Base-by-base conservation (phyloP, 106 monocot genomes). In the Cymbidium sinense region DNA sequence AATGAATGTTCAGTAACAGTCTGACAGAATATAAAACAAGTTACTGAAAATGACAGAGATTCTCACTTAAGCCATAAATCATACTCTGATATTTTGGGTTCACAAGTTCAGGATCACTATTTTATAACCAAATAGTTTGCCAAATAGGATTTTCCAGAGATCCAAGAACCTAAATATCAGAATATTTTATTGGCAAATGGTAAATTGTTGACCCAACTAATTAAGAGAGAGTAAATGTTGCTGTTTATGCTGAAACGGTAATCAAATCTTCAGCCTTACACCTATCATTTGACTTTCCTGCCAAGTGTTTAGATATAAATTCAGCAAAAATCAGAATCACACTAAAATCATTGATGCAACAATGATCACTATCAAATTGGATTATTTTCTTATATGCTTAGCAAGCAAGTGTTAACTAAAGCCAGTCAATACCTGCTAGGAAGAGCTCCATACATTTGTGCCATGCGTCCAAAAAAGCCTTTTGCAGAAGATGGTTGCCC, bases 381-480 rank as follows among this genome's bases (percentile, higher is more conserved):
- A 47, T 17, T 47, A 47, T 47, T 47, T 47, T 47, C 58, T 58
- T 23, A 58, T 58, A 23, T 11, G 23, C 58, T 58, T 47, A 0
- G 17, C 41, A 52, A 52, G 1, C 52, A 52, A 52, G 52, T 52
- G 2, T 52, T 52, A 52, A 52, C 8, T 33, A 67, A 28, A 79
- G 79, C 79, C 31, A 69, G 18, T 35, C 52, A 12, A 29, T 72
- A 87, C 92, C 92, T 93, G 81, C 89, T 93, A 70, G 92, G 92
- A 1, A 93, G 64, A 78, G 89, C 81, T 75, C 85, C 87, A 84
- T 89, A 93, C 71, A 81, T 80, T 44, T 50, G 87, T n/a, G 77
- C 50, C 34, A 87, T 70, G 5, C 65, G 81, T 23, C 87, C 86
- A 6, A 87, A 71, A 37, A 93, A 67, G 4, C 86, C 84, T 73